These are phyloP conservation scores for Psilocybe cyanescens DNA, from an alignment of 768 basidiomycete species.

Conservation along the genomic window DNA sequence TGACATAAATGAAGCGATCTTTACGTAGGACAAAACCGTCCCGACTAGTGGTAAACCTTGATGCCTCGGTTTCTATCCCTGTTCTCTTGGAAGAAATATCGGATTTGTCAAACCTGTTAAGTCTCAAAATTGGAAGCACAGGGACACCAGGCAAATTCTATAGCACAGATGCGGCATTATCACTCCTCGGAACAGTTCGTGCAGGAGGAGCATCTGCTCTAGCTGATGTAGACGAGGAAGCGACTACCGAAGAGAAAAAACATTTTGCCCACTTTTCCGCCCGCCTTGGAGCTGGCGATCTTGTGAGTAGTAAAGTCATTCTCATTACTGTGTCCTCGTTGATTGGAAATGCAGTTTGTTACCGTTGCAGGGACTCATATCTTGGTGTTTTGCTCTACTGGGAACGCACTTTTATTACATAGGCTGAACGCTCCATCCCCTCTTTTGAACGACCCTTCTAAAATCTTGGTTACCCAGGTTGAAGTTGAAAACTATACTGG, in stretches of 20 bases:
- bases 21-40: constrained; percentile 28
- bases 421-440: constrained; percentile 52
- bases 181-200: constrained; percentile 57
- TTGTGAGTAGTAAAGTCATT: constrained; percentile 44
- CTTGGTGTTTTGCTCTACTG: constrained; percentile 64
- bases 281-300: constrained; percentile 54
- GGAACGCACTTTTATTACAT: constrained; percentile 46
- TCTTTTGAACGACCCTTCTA: constrained; percentile 46
- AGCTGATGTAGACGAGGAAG: constrained; percentile 41
- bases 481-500: constrained; percentile 61
- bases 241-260: constrained; percentile 43
- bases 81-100: constrained; percentile 46
- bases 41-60: constrained; percentile 52
- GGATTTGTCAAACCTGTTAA: constrained; percentile 30
- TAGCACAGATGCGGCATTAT: constrained; percentile 43
- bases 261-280: constrained; percentile 52
- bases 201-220: constrained; percentile 54
- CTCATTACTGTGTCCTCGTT: background rate
- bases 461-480: constrained; percentile 57
- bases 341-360: constrained; percentile 49
- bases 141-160: constrained; percentile 69
- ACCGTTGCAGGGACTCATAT: constrained; percentile 52
- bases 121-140: constrained; percentile 42
- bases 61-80: constrained; percentile 53
- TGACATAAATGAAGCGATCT: background rate